Conservation (phyloP, 345 rosid genomes). For the Capsella bursapastoris region DNA sequence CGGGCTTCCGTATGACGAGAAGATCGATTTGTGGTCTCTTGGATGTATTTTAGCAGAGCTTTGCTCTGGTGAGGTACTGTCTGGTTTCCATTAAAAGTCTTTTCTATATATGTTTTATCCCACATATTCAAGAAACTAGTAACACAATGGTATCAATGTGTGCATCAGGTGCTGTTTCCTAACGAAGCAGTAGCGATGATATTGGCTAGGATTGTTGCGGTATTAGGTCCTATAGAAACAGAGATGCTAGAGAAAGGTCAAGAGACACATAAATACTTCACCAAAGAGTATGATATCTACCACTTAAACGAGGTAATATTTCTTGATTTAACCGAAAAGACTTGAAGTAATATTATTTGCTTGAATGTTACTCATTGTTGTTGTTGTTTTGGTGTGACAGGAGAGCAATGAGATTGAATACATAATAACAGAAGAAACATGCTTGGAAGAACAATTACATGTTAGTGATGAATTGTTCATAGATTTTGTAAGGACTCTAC, state of each 20-base stretch:
- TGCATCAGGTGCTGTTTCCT: slow-evolving; percentile 82
- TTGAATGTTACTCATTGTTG: slow-evolving; percentile 25
- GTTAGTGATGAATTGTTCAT: slow-evolving; percentile 60
- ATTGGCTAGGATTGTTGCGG: slow-evolving; percentile 71
- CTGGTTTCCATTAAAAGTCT: slow-evolving; percentile 10
- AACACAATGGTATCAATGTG: not conserved
- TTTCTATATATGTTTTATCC: not conserved
- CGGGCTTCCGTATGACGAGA: slow-evolving; percentile 87
- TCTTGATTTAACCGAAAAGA: not conserved
- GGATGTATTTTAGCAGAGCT: slow-evolving; percentile 97
- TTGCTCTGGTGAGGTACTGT: slow-evolving; percentile 81
- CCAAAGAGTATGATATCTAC: slow-evolving; percentile 77
- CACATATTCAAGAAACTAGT: not conserved
- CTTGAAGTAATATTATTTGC: not conserved
- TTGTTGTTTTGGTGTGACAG: slow-evolving; percentile 47
- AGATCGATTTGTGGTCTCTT: slow-evolving; percentile 94
- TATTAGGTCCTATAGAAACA: slow-evolving; percentile 77
- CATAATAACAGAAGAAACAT: slow-evolving; percentile 70
- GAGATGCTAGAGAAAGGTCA: slow-evolving; percentile 83
- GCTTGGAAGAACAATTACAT: slow-evolving; percentile 67
- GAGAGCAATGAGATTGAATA: slow-evolving; percentile 78
- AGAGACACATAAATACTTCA: slow-evolving; percentile 84
- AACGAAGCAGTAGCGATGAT: slow-evolving; percentile 80
- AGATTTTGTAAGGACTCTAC: slow-evolving; percentile 69
- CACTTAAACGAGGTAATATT: slow-evolving; percentile 66